A percentile compares a stretch with the other conserved stretches of the same genome.
Conservation (phyloP, 2,329 filamentous ascomycete genomes). For the Hypoxylon sp. region DNA sequence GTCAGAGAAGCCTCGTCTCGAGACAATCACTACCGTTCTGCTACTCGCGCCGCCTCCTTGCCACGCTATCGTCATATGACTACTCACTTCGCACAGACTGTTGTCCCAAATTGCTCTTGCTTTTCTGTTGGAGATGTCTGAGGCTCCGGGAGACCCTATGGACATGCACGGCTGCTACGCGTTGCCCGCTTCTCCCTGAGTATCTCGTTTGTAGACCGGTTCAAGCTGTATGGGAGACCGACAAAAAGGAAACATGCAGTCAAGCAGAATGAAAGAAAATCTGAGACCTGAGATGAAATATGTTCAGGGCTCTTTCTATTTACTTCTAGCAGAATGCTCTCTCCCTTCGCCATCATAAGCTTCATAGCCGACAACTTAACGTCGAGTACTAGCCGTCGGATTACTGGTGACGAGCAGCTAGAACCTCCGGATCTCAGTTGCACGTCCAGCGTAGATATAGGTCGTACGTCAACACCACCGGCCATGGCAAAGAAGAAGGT, state of each 20-base stretch:
- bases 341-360: constrained; percentile 3
- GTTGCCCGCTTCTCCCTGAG: constrained; percentile 6
- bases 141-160: neutral
- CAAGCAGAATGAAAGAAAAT: constrained; percentile 18
- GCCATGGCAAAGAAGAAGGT: constrained; percentile 8
- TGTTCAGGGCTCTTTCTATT: neutral
- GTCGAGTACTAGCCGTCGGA: neutral
- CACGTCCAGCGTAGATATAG: neutral
- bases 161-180: neutral
- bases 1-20: neutral
- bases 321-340: neutral
- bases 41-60: neutral
- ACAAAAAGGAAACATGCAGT: constrained; percentile 3
- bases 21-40: neutral
- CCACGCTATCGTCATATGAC: neutral
- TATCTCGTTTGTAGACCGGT: neutral
- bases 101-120: neutral
- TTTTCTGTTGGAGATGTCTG: neutral
- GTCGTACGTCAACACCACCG: neutral
- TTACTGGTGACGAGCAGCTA: neutral
- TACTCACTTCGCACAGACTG: neutral
- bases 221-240: constrained; percentile 3
- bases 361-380: neutral
- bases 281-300: neutral
- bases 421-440: neutral